Evolutionary conservation across 305 asterid species (phyloP).

Genomic region (Ajuga reptans): DNA sequence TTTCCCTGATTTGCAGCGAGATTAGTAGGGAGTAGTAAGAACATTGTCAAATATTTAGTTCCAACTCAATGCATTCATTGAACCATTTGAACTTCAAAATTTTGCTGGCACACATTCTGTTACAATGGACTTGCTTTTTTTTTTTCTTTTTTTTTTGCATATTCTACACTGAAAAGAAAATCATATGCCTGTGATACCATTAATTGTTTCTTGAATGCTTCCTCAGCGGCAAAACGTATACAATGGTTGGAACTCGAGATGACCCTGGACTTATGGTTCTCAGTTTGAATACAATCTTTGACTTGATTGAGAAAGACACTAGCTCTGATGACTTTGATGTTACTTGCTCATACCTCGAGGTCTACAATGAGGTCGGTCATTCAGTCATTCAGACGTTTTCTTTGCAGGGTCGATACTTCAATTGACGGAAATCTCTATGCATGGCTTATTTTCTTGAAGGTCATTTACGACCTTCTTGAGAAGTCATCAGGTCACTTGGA

Average conservation of each 20-base stretch:
- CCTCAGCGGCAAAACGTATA: slow-evolving; percentile 84
- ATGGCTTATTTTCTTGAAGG: slow-evolving; percentile 44
- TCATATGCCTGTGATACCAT: background rate
- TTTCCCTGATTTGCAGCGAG: background rate
- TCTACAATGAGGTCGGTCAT: slow-evolving; percentile 78
- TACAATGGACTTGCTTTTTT: slow-evolving; percentile 10
- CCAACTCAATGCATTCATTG: background rate
- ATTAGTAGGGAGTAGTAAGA: background rate
- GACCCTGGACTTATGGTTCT: slow-evolving; percentile 99
- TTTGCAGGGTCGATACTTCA: background rate
- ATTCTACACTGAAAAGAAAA: background rate
- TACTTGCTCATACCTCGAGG: slow-evolving; percentile 90
- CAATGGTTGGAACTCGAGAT: slow-evolving; percentile 86
- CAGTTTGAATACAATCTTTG: slow-evolving; percentile 75
- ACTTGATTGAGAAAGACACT: slow-evolving; percentile 58
- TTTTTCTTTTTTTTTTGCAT: slow-evolving; percentile 3
- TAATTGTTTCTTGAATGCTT: background rate
- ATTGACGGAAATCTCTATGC: slow-evolving; percentile 1
- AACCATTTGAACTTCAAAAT: background rate
- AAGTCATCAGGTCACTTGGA: slow-evolving; percentile 90
- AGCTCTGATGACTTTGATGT: slow-evolving; percentile 66
- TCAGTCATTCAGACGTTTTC: slow-evolving; percentile 20
- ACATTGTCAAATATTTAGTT: background rate
- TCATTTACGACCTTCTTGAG: slow-evolving; percentile 88
- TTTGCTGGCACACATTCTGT: slow-evolving; percentile 1